Base-by-base conservation (phyloP, 768 basidiomycete genomes). In the Naganishia onofrii region DNA sequence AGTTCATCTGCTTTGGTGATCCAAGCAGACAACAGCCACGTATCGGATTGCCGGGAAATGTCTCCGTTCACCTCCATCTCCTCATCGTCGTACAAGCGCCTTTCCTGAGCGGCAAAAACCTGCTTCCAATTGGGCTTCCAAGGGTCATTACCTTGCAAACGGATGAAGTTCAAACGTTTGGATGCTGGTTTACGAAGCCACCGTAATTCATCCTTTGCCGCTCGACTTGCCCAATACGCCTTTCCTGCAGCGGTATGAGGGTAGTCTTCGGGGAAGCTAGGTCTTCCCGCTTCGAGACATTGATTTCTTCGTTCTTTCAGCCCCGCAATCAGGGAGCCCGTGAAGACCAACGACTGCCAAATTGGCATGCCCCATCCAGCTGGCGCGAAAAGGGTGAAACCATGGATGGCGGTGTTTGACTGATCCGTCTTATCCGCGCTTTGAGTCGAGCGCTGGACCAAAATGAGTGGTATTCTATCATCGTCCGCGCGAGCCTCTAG, bases 291-390 rank as follows among this genome's bases (percentile, higher is more conserved):
- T 81, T 97, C 95, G 75, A 90, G 92, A 46, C 86, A 84, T 74
- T 95, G 92, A 5, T 88, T 88, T 73, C 85, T 85, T 38, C 89
- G 86, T 76, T 97, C 92, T 32, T 88, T 87, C 75, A 93, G 89
- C 1, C 94, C 95, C 6, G 86, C 90, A 21, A 95, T 85, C 8
- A 92, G 88, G 1, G 90, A 91, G 26, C 90, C 89, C 0, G 93
- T 93, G 79, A 87, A 88, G 3, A 85, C 84, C 60, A 99, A 85
- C 2, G 93, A 94, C 48, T 84, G 85, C 72, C 91, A 87, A 82
- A 98, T 92, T 0, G 93, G 85, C 89, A 93, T 95, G 0, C 86
- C 85, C 93, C 93, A 98, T 15, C 92, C 93, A 0, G 87, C 84
- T 3, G 95, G 95, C 36, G 95, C 79, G 55, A 96, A 83, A 10